A percentile compares a stretch with the other conserved stretches of the same genome.
These are phyloP conservation scores for Scutellaria minor DNA, from an alignment of 257 asterid genomes.

Conservation along the genomic window DNA sequence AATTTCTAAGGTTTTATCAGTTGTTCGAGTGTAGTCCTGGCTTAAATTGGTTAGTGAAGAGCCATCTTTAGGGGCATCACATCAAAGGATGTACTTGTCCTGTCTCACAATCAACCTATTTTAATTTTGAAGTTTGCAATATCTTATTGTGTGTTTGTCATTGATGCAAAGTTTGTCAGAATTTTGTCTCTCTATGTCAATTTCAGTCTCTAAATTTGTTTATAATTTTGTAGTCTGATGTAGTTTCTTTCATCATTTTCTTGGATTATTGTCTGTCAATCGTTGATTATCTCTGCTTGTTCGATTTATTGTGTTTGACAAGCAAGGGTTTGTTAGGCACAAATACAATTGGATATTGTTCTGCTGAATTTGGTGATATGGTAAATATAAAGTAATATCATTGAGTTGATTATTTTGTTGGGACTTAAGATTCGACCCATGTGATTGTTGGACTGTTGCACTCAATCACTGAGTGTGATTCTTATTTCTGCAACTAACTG, in stretches of 20 bases:
- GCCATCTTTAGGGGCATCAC: slow-evolving; percentile 4
- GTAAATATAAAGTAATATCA: background rate
- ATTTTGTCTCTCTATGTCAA: background rate
- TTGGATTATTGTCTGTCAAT: background rate
- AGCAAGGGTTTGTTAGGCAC: background rate
- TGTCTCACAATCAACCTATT: background rate
- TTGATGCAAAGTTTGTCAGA: background rate
- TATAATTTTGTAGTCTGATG: too few species aligned
- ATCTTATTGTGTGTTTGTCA: background rate
- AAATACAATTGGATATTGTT: background rate
- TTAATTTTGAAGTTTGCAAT: background rate
- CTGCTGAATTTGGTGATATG: background rate
- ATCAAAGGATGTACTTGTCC: background rate
- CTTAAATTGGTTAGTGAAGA: background rate
- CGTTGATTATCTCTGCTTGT: too few species aligned
- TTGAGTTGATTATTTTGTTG: slow-evolving; percentile 11
- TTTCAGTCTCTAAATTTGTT: background rate
- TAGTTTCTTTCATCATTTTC: background rate
- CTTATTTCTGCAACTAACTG: background rate
- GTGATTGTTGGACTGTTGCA: slow-evolving; percentile 7
- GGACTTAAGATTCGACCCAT: background rate
- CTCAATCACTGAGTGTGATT: background rate
- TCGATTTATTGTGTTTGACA: background rate
- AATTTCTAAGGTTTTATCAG: background rate
- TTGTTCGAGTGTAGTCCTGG: background rate